Conservation (phyloP, 2,329 filamentous ascomycete genomes). For the Aschersonia sp. region DNA sequence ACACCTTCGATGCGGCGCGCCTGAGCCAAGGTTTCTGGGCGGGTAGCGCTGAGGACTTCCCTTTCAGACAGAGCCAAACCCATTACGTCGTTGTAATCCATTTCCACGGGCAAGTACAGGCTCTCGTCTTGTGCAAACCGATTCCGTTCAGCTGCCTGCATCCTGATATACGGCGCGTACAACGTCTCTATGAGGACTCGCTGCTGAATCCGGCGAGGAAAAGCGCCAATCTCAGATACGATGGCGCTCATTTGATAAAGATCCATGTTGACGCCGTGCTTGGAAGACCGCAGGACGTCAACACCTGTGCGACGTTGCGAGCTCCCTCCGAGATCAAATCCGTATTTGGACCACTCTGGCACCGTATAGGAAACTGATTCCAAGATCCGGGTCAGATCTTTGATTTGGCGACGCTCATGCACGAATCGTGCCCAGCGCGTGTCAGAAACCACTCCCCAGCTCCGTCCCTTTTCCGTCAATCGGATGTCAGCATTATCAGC, state of each 20-base stretch:
- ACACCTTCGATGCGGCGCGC: constrained; percentile 75
- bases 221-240: constrained; percentile 42
- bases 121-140: constrained; percentile 65
- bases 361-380: constrained; percentile 41
- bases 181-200: constrained; percentile 69
- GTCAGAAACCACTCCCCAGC: constrained; percentile 67
- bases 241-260: constrained; percentile 41
- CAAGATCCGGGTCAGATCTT: constrained; percentile 48
- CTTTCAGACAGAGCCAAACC: constrained; percentile 73
- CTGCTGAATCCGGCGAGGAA: constrained; percentile 41
- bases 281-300: constrained; percentile 61
- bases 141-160: constrained; percentile 52
- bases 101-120: constrained; percentile 52
- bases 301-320: constrained; percentile 55
- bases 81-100: constrained; percentile 62
- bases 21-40: constrained; percentile 79
- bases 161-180: constrained; percentile 75
- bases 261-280: constrained; percentile 25
- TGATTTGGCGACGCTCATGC: constrained; percentile 52
- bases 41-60: constrained; percentile 50
- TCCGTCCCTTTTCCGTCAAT: constrained; percentile 64
- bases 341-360: constrained; percentile 52
- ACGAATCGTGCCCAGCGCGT: constrained; percentile 59
- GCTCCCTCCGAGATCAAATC: constrained; percentile 56
- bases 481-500: constrained; percentile 89